Conservation (phyloP, 1,284 basidiomycete species). For the Wolfiporia cocos region DNA sequence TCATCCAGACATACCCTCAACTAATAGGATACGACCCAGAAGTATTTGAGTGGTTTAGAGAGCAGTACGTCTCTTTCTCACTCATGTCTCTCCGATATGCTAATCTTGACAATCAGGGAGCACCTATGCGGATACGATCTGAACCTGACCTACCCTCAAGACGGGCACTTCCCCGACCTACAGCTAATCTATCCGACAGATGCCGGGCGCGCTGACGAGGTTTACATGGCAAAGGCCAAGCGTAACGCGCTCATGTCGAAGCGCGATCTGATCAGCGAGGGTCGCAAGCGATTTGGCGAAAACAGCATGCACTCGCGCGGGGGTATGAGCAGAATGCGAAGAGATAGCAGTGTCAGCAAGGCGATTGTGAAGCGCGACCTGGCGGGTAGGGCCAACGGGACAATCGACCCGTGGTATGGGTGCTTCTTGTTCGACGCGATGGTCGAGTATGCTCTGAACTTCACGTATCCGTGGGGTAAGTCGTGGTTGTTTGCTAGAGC, state of each 20-base stretch:
- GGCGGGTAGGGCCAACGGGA: slow-evolving; percentile 20
- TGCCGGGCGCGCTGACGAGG: slow-evolving; percentile 1
- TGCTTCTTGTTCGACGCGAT: slow-evolving; percentile 29
- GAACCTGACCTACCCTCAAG: slow-evolving; percentile 66
- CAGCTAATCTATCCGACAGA: slow-evolving; percentile 6
- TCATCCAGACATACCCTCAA: slow-evolving; percentile 68
- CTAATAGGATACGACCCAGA: slow-evolving; percentile 63
- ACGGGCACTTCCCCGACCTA: slow-evolving; percentile 42
- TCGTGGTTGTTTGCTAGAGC: slow-evolving; percentile 3
- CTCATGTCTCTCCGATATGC: background rate
- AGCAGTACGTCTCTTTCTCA: slow-evolving; percentile 44
- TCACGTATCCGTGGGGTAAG: slow-evolving; percentile 61
- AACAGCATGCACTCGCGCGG: background rate
- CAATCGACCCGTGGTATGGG: slow-evolving; percentile 30
- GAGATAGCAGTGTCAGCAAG: slow-evolving; percentile 1
- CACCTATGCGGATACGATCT: slow-evolving; percentile 61
- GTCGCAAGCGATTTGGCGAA: slow-evolving; percentile 2
- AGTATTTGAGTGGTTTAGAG: slow-evolving; percentile 60
- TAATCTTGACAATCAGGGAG: slow-evolving; percentile 30
- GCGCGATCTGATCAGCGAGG: slow-evolving; percentile 4
- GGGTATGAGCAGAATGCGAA: no score
- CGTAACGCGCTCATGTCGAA: slow-evolving; percentile 5
- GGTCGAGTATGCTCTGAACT: slow-evolving; percentile 32
- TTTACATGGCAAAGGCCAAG: slow-evolving; percentile 3
- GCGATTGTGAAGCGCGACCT: slow-evolving; percentile 21